phyloP scores from a whole-genome alignment of 352 stramenopile species.

The Phytophthora tubulina region DNA sequence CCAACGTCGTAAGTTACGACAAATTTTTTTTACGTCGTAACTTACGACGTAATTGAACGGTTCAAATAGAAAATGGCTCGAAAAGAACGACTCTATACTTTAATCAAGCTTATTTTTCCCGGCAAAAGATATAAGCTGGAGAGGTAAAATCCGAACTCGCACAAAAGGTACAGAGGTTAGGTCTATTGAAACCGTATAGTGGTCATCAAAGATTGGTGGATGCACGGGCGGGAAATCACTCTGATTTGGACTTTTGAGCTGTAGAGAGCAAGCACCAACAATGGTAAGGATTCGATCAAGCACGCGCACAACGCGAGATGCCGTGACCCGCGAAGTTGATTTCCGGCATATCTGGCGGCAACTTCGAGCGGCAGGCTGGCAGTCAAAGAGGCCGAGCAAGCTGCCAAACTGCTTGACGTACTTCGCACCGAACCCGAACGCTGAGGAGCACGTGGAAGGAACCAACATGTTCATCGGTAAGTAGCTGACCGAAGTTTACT shows the following conservation, averaged over 20 bases:
- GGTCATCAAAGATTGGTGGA: constrained; percentile 1
- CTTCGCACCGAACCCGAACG: not conserved
- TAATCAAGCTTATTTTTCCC: constrained; percentile 13
- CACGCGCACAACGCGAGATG: not conserved
- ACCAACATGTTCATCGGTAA: constrained; percentile 6
- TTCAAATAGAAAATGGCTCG: constrained; percentile 21
- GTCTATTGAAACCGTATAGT: not conserved
- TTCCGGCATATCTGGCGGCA: constrained; percentile 17
- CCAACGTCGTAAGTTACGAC: constrained; percentile 26
- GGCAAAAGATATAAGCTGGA: constrained; percentile 7
- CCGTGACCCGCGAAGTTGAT: not conserved
- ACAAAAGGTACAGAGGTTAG: constrained; percentile 3
- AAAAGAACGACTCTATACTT: constrained; percentile 8
- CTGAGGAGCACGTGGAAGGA: not conserved
- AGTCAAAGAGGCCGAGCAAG: not conserved
- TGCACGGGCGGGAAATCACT: not conserved
- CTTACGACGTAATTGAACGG: constrained; percentile 5
- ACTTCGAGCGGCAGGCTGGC: constrained; percentile 1
- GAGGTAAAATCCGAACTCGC: not conserved
- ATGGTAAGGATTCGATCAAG: not conserved
- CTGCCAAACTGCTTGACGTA: constrained; percentile 4
- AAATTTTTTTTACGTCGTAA: constrained; percentile 10
- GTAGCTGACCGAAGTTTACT: not conserved
- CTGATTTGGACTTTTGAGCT: not conserved
- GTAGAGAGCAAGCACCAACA: not conserved